Base-by-base conservation (phyloP, 768 basidiomycete species). In the Termitomyces sp. region DNA sequence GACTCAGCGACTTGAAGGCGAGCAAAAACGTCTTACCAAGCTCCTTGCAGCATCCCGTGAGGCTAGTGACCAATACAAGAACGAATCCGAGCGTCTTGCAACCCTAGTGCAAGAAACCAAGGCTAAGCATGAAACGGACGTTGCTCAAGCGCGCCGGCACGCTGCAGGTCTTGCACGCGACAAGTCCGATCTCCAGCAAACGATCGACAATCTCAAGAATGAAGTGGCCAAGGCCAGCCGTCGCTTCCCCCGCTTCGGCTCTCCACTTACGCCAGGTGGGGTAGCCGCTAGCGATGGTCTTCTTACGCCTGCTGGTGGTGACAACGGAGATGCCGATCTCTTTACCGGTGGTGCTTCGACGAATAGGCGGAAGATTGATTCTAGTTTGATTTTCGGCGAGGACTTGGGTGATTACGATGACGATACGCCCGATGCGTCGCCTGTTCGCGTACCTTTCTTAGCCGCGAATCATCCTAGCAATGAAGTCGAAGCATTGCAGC, bases 121-220 rank as follows among this genome's bases (percentile, higher is more conserved):
- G 68, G 81, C 83, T 53, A 95, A 94, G 69, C 95, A 98, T 66
- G 96, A 98, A 73, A 93, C 94, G 14, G 94, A 97, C 60, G 82
- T 98, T 57, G 97, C 96, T 3, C 89, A 91, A 59, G 90, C 92
- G 63, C 82, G 95, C 46, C 92, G 92, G 71, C 84, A 89, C 54
- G 86, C 90, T 1, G 95, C 95, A 1, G 87, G 90, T 25, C 79
- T 98, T 25, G 86, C 89, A 63, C 83, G 96, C 60, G 97, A 99
- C 70, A 96, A 95, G 76, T 87, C 85, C 27, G 96, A 99, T 63
- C 77, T 99, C 40, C 90, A 95, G 68, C 83, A 86, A 59, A 76
- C 83, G 4, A 75, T 98, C 25, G 94, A 97, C 64, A 75, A 79
- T 4, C 69, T 92, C 66, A 92, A 90, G 72, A 79, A 80, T 0